Evolutionary conservation across 2,329 filamentous ascomycete genomes (phyloP).

Genomic region (Venturia pyrina): DNA sequence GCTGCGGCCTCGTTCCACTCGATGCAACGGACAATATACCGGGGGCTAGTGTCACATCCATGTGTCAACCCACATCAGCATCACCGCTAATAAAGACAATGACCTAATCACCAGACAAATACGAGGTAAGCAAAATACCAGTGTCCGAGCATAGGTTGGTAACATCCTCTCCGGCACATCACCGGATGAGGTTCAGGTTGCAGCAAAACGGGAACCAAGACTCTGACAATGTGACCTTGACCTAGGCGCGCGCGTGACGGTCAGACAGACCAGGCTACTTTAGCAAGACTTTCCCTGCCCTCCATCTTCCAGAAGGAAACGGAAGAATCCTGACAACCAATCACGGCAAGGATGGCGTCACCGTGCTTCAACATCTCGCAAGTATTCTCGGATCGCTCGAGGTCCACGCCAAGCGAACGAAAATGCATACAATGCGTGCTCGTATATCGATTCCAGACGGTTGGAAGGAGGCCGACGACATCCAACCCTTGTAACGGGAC

Average conservation of each 20-base stretch:
- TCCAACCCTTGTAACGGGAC: no score
- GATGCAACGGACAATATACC: constrained; percentile 23
- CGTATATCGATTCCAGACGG: no score
- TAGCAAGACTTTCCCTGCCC: no score
- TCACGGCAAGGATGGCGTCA: neutral
- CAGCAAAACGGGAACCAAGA: neutral
- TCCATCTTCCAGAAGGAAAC: neutral
- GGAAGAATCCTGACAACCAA: no score
- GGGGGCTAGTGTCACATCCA: constrained; percentile 2
- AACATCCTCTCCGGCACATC: neutral
- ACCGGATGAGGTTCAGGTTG: neutral
- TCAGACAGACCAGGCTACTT: no score
- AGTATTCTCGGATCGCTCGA: neutral
- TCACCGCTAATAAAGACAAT: neutral
- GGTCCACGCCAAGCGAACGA: no score
- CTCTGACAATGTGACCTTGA: neutral
- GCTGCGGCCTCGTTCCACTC: constrained; percentile 9
- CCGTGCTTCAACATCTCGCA: neutral
- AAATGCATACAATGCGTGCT: no score
- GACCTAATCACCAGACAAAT: no score
- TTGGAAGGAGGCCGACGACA: no score
- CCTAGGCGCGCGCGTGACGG: neutral
- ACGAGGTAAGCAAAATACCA: neutral
- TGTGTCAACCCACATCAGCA: neutral
- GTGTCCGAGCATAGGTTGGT: no score